phyloP scores from a whole-genome alignment of 2,329 filamentous ascomycete species.

The Endocalyx cinctus region DNA sequence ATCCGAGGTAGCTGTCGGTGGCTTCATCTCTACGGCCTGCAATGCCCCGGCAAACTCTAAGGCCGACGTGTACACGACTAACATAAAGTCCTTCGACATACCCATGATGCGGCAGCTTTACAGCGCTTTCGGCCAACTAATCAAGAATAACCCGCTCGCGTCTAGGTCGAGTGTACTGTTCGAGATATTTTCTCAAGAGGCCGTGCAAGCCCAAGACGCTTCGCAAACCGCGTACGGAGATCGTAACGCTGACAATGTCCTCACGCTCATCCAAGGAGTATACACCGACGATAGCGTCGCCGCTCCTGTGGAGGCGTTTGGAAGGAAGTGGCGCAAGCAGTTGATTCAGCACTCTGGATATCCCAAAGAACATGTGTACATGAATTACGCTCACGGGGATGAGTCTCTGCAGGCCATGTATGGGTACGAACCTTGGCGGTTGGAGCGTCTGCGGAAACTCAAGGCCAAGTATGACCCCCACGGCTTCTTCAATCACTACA shows the following conservation, averaged over 20 bases:
- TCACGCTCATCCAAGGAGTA: constrained; percentile 3
- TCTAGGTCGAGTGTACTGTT: constrained; percentile 4
- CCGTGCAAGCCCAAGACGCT: constrained; percentile 1
- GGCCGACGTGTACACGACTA: constrained; percentile 3
- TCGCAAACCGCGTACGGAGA: constrained; percentile 6
- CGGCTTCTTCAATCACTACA: constrained; percentile 1
- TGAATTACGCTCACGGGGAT: constrained; percentile 12
- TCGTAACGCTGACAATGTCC: constrained; percentile 5
- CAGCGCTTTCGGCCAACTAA: constrained; percentile 1
- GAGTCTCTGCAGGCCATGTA: constrained; percentile 8
- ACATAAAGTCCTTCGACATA: neutral
- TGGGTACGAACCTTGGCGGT: constrained; percentile 3
- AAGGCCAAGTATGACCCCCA: neutral
- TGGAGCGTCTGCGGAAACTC: neutral
- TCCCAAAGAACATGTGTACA: constrained; percentile 5
- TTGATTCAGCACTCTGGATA: constrained; percentile 7
- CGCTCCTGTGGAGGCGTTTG: constrained; percentile 5
- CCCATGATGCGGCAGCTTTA: neutral
- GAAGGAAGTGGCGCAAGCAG: constrained; percentile 4
- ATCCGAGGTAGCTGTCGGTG: constrained; percentile 3
- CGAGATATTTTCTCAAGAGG: constrained; percentile 8
- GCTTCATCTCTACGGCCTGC: constrained; percentile 7
- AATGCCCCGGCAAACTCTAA: constrained; percentile 1
- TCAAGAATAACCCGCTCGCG: constrained; percentile 6
- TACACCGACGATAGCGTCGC: constrained; percentile 7